Evolutionary conservation across 306 rosid species (phyloP), one percentile per base, ranked within the genome.

Genomic region (Sesbania bispinosa): DNA sequence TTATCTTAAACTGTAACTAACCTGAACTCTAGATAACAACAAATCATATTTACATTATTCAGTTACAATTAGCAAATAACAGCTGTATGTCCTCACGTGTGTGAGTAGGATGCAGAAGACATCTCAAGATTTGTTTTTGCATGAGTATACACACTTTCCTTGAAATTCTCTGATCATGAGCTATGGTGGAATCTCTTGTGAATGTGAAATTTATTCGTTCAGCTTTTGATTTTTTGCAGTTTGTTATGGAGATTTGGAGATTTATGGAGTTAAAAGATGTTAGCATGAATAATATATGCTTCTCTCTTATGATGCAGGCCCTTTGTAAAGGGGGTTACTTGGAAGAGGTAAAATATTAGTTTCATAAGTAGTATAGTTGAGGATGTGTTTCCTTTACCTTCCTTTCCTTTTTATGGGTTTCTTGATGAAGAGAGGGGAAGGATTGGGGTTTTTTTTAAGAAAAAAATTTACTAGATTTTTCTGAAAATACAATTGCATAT

Each of bases 161-260:
- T 18, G 14, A 51, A 26, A 18, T 16, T 71, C 62, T 41, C 65
- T 19, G 52, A 77, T 69, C 71, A 24, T 33, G 15, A 19, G 27
- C 39, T 18, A 33, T 72, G 48, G 64, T 52, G 39, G 54, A 71
- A 51, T 42, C 11, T 53, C 16, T 62, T 59, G 63, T 4, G 19
- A 7, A 20, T 65, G 30, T 47, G 35, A 42, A 42, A 45, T 50
- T 72, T 42, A 82, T 69, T 39, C 45, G 10, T 14, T 55, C 32
- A 32, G 10, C 23, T 38, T n/a, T 69, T 57, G 20, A 64, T 27
- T 50, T 36, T 57, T 4, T 71, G 87, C 84, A 93, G 98, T 90
- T 93, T 88, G 96, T 76, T 65, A 80, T 93, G 92, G 90, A 93
- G 79, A 85, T 84, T 53, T 90, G 92, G 96, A 83, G 77, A 60